Percentiles rank a stretch among this genome's conserved stretches.
These are phyloP conservation scores for Cercospora zeae-maydis DNA, from an alignment of 2,329 filamentous ascomycete genomes.

Conservation along the genomic window DNA sequence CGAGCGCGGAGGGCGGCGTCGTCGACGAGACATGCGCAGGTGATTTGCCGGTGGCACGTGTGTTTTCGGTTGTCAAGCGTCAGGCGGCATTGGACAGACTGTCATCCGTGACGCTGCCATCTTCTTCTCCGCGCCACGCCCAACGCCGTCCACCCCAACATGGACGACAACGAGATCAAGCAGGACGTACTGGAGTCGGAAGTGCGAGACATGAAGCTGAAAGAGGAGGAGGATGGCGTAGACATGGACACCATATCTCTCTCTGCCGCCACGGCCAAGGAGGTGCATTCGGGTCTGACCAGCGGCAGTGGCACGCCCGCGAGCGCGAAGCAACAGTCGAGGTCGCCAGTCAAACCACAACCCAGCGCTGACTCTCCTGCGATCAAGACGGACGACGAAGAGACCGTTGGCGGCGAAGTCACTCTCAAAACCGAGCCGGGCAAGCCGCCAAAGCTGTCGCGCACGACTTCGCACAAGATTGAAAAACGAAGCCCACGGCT, in stretches of 20 bases:
- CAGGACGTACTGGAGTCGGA: conserved; percentile 42
- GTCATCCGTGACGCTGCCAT: conserved; percentile 17
- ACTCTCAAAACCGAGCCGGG: conserved; percentile 61
- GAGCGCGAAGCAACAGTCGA: conserved; percentile 24
- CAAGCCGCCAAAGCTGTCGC: conserved; percentile 67
- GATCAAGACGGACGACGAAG: conserved; percentile 45
- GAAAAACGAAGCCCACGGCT: conserved; percentile 60
- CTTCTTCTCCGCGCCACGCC: conserved; percentile 13
- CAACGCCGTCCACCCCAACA: conserved; percentile 29
- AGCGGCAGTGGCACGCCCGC: conserved; percentile 26
- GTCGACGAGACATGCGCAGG: conserved; percentile 8
- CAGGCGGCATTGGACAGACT: background rate
- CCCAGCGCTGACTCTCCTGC: conserved; percentile 38
- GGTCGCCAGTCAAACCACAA: conserved; percentile 28
- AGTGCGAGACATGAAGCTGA: conserved; percentile 46
- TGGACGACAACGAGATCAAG: conserved; percentile 40
- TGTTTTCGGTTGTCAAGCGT: conserved; percentile 1
- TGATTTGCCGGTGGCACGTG: conserved; percentile 21
- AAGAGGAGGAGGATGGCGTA: conserved; percentile 37
- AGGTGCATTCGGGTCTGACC: conserved; percentile 25
- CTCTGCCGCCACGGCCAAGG: conserved; percentile 24
- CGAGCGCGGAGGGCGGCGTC: background rate
- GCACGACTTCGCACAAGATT: conserved; percentile 70
- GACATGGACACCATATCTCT: conserved; percentile 30
- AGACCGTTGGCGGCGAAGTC: conserved; percentile 58